A percentile compares a stretch with the other conserved stretches of the same genome.
Conservation (phyloP, 2,329 filamentous ascomycete genomes). For the Talaromyces sp. region DNA sequence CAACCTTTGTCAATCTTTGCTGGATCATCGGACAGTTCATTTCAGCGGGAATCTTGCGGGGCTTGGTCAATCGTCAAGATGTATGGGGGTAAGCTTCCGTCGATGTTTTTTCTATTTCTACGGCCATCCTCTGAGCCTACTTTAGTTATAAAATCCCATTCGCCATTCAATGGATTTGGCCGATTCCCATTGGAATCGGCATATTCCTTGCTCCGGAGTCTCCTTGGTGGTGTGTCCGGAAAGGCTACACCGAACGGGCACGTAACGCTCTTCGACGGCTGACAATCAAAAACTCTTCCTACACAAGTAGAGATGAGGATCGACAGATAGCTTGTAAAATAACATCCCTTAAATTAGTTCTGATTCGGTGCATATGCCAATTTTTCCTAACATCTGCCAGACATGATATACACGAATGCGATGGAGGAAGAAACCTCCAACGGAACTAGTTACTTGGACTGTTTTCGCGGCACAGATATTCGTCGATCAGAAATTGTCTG, state of each 20-base stretch:
- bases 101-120: not conserved
- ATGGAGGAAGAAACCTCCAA: constrained; percentile 17
- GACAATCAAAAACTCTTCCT: constrained; percentile 17
- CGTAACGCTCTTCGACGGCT: constrained; percentile 28
- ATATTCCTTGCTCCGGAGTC: constrained; percentile 26
- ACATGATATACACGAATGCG: constrained; percentile 30
- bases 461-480: constrained; percentile 24
- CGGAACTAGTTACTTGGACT: constrained; percentile 22
- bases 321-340: not conserved
- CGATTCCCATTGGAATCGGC: constrained; percentile 16
- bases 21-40: constrained; percentile 39
- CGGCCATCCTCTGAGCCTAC: not conserved
- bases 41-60: constrained; percentile 28
- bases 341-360: not conserved
- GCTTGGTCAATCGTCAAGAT: constrained; percentile 19
- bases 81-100: constrained; percentile 26
- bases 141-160: constrained; percentile 27
- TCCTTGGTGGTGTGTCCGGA: constrained; percentile 37
- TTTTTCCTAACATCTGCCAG: not conserved
- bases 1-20: constrained; percentile 35
- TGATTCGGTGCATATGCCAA: no score
- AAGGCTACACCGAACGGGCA: constrained; percentile 30
- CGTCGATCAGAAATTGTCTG: constrained; percentile 39
- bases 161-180: constrained; percentile 28
- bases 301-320: constrained; percentile 22